Base-by-base conservation (phyloP, 2,329 filamentous ascomycete genomes). In the Neurospora sp. region DNA sequence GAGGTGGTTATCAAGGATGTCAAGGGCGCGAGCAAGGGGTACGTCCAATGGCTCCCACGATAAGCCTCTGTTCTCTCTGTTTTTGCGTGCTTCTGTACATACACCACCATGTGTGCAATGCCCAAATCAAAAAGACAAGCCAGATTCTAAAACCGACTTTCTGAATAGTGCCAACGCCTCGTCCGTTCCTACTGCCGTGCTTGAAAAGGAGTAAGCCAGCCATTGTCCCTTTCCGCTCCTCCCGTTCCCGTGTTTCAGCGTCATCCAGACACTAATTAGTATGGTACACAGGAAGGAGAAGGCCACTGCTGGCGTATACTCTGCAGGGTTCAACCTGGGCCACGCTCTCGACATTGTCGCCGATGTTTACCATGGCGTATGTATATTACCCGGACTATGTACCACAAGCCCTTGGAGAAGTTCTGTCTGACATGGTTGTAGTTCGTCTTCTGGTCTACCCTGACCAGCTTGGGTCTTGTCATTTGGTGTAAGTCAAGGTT, bases 381-480 rank as follows among this genome's bases (percentile, higher is more conserved):
- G 89, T 82, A 23, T 6, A 43, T 8, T 23, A 39, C 40, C n/a
- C 33, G 33, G 4, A 12, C 12, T 40, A 28, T 62, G 10, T 8
- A 43, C 66, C 46, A 41, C 39, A 40, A 17, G 66, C 66, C 46
- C 6, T 69, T 62, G 68, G 70, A 69, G 38, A 57, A 67, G 15
- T 70, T 70, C 46, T n/a, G 28, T 52, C 71, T 73, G 52, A 74
- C 74, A 41, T 12, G 12, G 46, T 67, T 5, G 41, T 77, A 94
- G 90, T 98, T 95, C 78, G 88, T 96, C 69, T 98, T 98, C 81
- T 99, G 96, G 96, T 93, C 94, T 10, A 91, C 95, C 78, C 83
- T 97, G 74, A 99, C 96, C 70, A 93, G 93, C 71, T 84, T 99
- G 68, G 94, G 93, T 36, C 84, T 99, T 65, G 85, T 92, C 57